Base-by-base conservation (phyloP, 176 grass and related monocot species). In the Oryza nivara region DNA sequence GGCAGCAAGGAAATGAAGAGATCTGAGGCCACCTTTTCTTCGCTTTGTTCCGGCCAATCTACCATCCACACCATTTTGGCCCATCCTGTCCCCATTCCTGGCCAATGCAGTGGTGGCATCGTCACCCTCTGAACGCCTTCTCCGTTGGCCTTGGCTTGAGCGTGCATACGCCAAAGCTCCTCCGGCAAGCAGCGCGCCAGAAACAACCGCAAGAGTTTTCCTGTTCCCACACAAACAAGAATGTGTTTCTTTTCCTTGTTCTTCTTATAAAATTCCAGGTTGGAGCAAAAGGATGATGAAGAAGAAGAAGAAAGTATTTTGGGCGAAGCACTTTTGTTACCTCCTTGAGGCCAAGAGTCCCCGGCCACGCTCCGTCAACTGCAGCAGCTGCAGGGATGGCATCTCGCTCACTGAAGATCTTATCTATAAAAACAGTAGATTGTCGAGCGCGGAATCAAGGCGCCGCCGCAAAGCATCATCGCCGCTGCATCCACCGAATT, bases 311-410 rank as follows among this genome's bases (percentile, higher is more conserved):
- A 47, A 83, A 68, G 30, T 72, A 1, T 61, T 69, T 51, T 8
- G 0, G 34, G 76, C n/a, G 32, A 28, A 85, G 26, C 75, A 19
- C 83, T 77, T 38, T 77, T 38, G 36, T 6, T 46, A 95, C 96
- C 88, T 95, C 86, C 89, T 89, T 49, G 93, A 95, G 51, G 88
- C 79, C 64, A 98, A 52, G 69, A 98, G 89, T 28, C 84, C 87
- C 5, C 93, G 89, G 3, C 93, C 93, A 60, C 82, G 96, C 41
- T 98, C 91, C 19, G 87, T 93, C 75, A 98, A 56, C 84, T 86
- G 87, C 75, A 95, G 86, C 86, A 98, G 77, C 88, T 98, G 96
- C 78, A 95, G 96, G 23, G 96, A 95, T 58, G 89, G 72, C 96
- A 98, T 98, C 70, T 80, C 73, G 67, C 66, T 8, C 7, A 41